Percentiles rank a stretch among this genome's conserved stretches.
Evolutionary conservation across 2,329 filamentous ascomycete species (phyloP).

Genomic region (Lecanicillium sp.): DNA sequence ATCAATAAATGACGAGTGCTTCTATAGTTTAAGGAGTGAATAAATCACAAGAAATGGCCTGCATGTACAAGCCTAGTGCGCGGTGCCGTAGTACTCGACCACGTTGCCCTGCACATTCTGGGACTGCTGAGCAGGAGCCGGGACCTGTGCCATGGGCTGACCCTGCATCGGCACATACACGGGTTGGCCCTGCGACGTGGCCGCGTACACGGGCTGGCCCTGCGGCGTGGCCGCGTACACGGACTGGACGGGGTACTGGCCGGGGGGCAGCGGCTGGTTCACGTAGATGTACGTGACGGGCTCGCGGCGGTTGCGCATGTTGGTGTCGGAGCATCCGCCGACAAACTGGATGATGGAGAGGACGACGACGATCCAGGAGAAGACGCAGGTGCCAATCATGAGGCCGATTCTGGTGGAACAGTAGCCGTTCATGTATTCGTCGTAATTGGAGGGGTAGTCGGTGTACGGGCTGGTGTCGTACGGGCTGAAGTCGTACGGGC

Average conservation of each 20-base stretch:
- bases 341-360: constrained; percentile 7
- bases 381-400: constrained; percentile 7
- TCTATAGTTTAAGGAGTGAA: background rate
- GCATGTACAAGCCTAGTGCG: background rate
- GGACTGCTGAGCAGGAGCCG: background rate
- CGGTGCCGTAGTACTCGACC: constrained; percentile 3
- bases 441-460: background rate
- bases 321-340: constrained; percentile 10
- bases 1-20: background rate
- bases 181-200: too few relatives aligned
- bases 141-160: background rate
- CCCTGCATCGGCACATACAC: background rate
- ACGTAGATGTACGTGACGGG: constrained; percentile 7
- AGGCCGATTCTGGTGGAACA: background rate
- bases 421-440: background rate
- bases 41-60: background rate
- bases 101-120: background rate
- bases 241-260: background rate
- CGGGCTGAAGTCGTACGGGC: background rate
- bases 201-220: background rate
- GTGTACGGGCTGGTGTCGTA: background rate
- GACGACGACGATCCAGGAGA: constrained; percentile 7
- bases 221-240: background rate
- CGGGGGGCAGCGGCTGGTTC: background rate
- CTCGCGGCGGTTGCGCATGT: constrained; percentile 14